Conservation (phyloP, 2,329 filamentous ascomycete species). For the Elsinoe arachidis region DNA sequence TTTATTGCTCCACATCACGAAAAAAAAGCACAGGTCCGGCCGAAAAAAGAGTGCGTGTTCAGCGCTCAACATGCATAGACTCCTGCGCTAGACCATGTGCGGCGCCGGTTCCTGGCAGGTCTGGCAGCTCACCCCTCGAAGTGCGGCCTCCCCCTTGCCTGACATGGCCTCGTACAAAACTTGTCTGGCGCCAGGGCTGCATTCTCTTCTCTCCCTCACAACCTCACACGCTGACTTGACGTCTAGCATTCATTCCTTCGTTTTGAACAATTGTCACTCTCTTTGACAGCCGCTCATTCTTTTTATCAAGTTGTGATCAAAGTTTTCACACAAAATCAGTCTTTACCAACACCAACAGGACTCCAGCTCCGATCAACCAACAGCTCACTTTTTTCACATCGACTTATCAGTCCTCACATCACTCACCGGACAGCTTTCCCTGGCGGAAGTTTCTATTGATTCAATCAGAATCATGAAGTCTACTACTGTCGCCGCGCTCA, state of each 20-base stretch:
- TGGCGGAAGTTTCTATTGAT: not conserved
- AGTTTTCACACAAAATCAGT: not conserved
- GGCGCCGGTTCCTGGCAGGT: not conserved
- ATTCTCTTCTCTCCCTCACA: constrained; percentile 6
- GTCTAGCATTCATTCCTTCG: constrained; percentile 13
- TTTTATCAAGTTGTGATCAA: not conserved
- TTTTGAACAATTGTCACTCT: constrained; percentile 2
- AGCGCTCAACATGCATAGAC: constrained; percentile 12
- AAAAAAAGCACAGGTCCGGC: constrained; percentile 6
- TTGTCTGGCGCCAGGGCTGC: not conserved
- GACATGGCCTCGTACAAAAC: constrained; percentile 12
- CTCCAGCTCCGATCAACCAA: not conserved
- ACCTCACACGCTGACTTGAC: constrained; percentile 11
- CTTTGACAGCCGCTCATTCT: constrained; percentile 7
- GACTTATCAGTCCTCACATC: not conserved
- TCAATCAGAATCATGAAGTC: constrained; percentile 8
- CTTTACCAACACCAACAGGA: constrained; percentile 2
- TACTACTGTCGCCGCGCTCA: constrained; percentile 9
- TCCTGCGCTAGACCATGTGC: constrained; percentile 6
- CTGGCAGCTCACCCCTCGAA: not conserved
- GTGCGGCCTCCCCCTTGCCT: not conserved
- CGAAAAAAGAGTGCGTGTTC: constrained; percentile 9
- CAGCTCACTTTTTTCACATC: too few species aligned
- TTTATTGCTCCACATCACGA: constrained; percentile 9
- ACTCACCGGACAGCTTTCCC: not conserved